Conservation (phyloP, 1,139 yeast genomes). For the Yamadazyma membranifaciens region DNA sequence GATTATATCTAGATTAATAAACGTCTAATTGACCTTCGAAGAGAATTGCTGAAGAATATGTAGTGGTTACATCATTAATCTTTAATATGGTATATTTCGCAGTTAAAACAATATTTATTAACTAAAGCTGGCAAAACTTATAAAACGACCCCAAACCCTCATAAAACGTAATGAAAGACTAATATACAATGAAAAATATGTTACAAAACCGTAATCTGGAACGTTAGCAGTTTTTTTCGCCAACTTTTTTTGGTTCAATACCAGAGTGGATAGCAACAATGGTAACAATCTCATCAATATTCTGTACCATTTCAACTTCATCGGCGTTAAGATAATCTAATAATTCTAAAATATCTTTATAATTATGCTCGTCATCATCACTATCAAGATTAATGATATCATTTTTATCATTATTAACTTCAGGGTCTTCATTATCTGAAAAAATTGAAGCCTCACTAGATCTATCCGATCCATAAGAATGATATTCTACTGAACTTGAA, state of each 20-base stretch:
- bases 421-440: slow-evolving; percentile 8
- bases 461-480: slow-evolving; percentile 13
- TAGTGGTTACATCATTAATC: too few species aligned
- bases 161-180: too few species aligned
- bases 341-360: slow-evolving; percentile 16
- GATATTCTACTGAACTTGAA: slow-evolving; percentile 14
- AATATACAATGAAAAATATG: too few species aligned
- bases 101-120: too few species aligned
- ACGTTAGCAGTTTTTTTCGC: neutral
- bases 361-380: slow-evolving; percentile 13
- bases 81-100: too few species aligned
- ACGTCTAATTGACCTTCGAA: too few species aligned
- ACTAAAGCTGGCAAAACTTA: too few species aligned
- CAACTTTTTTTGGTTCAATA: neutral
- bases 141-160: too few species aligned
- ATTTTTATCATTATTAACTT: slow-evolving; percentile 1
- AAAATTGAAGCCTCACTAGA: slow-evolving; percentile 16
- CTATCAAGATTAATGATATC: slow-evolving; percentile 11
- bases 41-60: too few species aligned
- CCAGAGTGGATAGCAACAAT: slow-evolving; percentile 19
- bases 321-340: slow-evolving; percentile 7
- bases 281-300: slow-evolving; percentile 24
- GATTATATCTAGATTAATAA: too few species aligned
- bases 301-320: slow-evolving; percentile 13
- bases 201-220: too few species aligned